Percentiles rank a stretch among this genome's conserved stretches.
Conservation (phyloP, 2,329 filamentous ascomycete species). For the Juglanconis oblonga region DNA sequence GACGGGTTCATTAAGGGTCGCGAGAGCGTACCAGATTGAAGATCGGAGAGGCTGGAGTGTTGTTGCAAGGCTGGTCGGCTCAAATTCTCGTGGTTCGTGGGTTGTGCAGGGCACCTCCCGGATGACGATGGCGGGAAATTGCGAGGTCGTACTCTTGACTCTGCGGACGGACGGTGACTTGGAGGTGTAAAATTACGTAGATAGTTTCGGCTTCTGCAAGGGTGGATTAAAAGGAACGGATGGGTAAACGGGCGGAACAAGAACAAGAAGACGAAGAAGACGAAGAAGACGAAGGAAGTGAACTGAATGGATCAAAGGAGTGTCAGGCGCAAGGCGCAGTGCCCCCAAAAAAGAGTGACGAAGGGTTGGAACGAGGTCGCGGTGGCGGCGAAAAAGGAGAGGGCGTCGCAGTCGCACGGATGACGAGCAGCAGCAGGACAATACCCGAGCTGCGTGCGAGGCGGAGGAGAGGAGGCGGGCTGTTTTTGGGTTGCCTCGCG, state of each 20-base stretch:
- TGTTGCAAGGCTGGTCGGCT: constrained; percentile 5
- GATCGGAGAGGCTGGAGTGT: background rate
- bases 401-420: background rate
- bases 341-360: constrained; percentile 2
- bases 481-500: too few relatives aligned
- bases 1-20: background rate
- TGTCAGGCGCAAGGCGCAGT: constrained; percentile 6
- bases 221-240: background rate
- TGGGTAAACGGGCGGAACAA: background rate
- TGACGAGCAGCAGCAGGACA: background rate
- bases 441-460: too few relatives aligned
- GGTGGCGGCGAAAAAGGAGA: constrained; percentile 1
- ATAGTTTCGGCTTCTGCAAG: background rate
- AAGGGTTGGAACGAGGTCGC: background rate
- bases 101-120: background rate
- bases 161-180: background rate
- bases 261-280: background rate
- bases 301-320: constrained; percentile 1
- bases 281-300: background rate
- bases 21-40: background rate
- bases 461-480: too few relatives aligned
- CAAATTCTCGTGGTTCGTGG: background rate
- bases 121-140: constrained; percentile 3
- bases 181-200: background rate
- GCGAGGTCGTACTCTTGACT: constrained; percentile 1